A percentile compares a stretch with the other conserved stretches of the same genome.
Conservation (phyloP, 2,329 filamentous ascomycete species). For the Arthrobotrys iridis region DNA sequence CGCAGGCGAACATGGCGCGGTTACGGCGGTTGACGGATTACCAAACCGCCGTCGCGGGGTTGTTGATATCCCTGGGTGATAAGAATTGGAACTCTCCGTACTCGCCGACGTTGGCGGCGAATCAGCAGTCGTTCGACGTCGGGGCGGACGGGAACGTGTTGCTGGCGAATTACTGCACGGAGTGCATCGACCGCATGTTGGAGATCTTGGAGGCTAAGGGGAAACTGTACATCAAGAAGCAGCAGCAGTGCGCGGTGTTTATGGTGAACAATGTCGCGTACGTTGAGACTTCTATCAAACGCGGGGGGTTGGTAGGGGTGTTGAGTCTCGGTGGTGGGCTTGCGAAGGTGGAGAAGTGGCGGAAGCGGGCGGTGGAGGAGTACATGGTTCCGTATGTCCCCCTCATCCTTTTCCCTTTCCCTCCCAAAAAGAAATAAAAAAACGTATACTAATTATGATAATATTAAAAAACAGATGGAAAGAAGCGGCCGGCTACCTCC, state of each 20-base stretch:
- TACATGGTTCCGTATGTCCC: slow-evolving; percentile 68
- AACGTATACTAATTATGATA: background rate
- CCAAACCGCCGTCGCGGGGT: slow-evolving; percentile 82
- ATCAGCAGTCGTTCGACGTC: slow-evolving; percentile 79
- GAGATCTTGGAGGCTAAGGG: slow-evolving; percentile 78
- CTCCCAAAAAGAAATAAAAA: background rate
- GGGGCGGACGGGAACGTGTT: slow-evolving; percentile 87
- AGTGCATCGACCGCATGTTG: slow-evolving; percentile 85
- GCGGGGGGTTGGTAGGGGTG: slow-evolving; percentile 79
- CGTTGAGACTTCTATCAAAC: slow-evolving; percentile 82
- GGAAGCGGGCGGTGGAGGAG: slow-evolving; percentile 81
- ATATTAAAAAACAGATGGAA: slow-evolving; percentile 69
- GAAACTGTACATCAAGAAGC: slow-evolving; percentile 76
- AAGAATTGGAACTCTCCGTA: slow-evolving; percentile 80
- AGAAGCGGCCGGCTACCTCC: slow-evolving; percentile 73
- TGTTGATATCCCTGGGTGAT: slow-evolving; percentile 91
- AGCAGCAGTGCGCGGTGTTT: slow-evolving; percentile 84
- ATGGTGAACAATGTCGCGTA: slow-evolving; percentile 87
- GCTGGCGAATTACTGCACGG: slow-evolving; percentile 87
- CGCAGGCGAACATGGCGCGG: slow-evolving; percentile 84
- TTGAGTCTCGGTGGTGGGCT: slow-evolving; percentile 71
- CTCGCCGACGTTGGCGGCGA: slow-evolving; percentile 68
- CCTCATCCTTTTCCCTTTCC: background rate
- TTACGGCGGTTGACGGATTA: slow-evolving; percentile 89
- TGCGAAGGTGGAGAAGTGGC: slow-evolving; percentile 79